Evolutionary conservation across 352 stramenopile genomes (phyloP).

Genomic region (Pythium insidiosum): DNA sequence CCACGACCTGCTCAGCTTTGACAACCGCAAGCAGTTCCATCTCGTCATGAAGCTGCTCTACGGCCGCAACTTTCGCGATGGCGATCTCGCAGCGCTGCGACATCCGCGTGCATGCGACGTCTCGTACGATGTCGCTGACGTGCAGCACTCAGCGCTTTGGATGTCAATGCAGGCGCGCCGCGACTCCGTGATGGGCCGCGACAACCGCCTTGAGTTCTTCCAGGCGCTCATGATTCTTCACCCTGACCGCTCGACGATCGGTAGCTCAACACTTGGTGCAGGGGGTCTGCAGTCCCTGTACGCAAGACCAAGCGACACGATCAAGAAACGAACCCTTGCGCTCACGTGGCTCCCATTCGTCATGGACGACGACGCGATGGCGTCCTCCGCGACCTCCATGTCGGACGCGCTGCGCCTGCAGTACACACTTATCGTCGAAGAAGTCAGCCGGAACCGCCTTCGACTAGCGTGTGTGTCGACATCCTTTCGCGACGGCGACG

Average conservation of each 20-base stretch:
- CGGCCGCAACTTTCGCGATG: conserved; percentile 48
- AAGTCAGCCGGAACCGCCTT: conserved; percentile 33
- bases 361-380: conserved; percentile 1
- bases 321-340: conserved; percentile 52
- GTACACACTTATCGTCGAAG: conserved; percentile 58
- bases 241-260: conserved; percentile 20
- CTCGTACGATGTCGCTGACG: conserved; percentile 19
- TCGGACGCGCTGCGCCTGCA: conserved; percentile 39
- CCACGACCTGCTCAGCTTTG: conserved; percentile 42
- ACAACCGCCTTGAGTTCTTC: conserved; percentile 56
- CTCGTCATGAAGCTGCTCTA: conserved; percentile 57
- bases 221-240: conserved; percentile 54
- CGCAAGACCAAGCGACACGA: conserved; percentile 24
- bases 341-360: conserved; percentile 50
- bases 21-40: conserved; percentile 43
- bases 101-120: conserved; percentile 21
- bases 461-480: conserved; percentile 49
- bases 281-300: conserved; percentile 7
- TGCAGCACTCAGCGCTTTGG: conserved; percentile 52
- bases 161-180: conserved; percentile 44
- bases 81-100: conserved; percentile 30
- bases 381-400: background rate
- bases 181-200: conserved; percentile 35
- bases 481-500: conserved; percentile 38
- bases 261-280: conserved; percentile 15